Base-by-base conservation (phyloP, 2,329 filamentous ascomycete species). In the Rhynchosporium secalis region DNA sequence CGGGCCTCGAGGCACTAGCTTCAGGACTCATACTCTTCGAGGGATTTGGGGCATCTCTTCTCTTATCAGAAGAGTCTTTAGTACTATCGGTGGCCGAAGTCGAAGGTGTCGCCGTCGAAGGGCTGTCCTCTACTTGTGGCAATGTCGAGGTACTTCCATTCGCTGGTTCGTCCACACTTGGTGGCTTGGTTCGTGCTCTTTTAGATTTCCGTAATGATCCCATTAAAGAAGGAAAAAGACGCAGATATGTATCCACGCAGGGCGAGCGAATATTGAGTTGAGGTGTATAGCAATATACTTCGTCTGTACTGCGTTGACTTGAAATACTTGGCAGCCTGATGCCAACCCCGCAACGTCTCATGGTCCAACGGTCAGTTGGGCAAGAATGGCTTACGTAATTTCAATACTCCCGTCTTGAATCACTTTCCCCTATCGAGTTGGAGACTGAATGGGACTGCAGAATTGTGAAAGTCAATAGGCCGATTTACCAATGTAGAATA, bases 121-220 rank as follows among this genome's bases (percentile, higher is more conserved):
- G 55, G 46, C 60, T 52, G 33, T 57, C 62, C 28, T 63, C 60
- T 12, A 40, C 43, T 29, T 46, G 36, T 43, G 31, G 56, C 12
- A 38, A 20, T 31, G 49, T 59, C 36, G 61, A 38, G 29, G 36
- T 20, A 38, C 55, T 57, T 33, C 60, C 46, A 47, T 47, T 43
- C 28, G 59, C 48, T n/a, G 62, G 36, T 51, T 69, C 61, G 48
- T 69, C 65, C 61, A 60, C 67, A 20, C 43, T 65, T 48, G 69
- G 65, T 40, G 67, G 64, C 58, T 67, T 66, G 43, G 66, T 69
- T 63, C 65, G 67, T 29, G 69, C 52, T 59, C 62, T 48, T 56
- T 64, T 64, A 15, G 56, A 60, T 66, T 71, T 72, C 51, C 70
- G 67, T 71, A 66, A 68, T 49, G 67, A 66, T 60, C 68, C 67